Conservation (phyloP, 306 rosid species). For the Arachis hypogaea region DNA sequence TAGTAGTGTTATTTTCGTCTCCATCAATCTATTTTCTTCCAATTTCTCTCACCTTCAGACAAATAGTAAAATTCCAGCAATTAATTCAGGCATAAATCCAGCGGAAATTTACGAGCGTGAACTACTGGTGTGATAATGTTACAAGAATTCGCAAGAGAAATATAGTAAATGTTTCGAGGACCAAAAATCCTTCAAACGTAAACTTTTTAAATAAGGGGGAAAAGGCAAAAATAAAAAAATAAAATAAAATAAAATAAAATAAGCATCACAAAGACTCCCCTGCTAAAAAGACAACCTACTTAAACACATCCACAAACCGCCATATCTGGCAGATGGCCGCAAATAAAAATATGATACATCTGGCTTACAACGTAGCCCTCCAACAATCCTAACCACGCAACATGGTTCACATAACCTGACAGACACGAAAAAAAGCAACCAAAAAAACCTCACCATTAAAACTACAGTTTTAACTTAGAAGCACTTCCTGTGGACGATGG, state of each 20-base stretch:
- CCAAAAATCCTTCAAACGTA: slow-evolving; percentile 51
- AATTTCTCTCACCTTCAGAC: too few species aligned
- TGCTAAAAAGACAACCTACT: slow-evolving; percentile 65
- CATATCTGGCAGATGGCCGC: slow-evolving; percentile 35
- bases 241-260: slow-evolving; percentile 20
- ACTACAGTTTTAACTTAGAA: slow-evolving; percentile 64
- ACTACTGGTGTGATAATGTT: slow-evolving; percentile 53
- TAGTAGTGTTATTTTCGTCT: too few species aligned
- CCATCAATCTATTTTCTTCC: too few species aligned
- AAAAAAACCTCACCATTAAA: slow-evolving; percentile 67
- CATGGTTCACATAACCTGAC: slow-evolving; percentile 69
- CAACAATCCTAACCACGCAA: slow-evolving; percentile 45
- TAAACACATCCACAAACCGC: slow-evolving; percentile 53
- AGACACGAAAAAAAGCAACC: slow-evolving; percentile 83
- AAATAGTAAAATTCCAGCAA: not conserved
- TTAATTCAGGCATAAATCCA: not conserved
- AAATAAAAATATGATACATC: slow-evolving; percentile 44
- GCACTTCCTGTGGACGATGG: slow-evolving; percentile 98
- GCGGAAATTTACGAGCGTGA: slow-evolving; percentile 52
- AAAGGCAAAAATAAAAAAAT: not conserved
- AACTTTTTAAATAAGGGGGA: slow-evolving; percentile 19
- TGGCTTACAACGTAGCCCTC: slow-evolving; percentile 48
- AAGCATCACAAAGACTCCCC: slow-evolving; percentile 71
- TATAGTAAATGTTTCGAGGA: slow-evolving; percentile 57
- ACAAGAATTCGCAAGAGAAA: slow-evolving; percentile 60